These are phyloP conservation scores for Penicillium taxi DNA, from an alignment of 495 filamentous ascomycete genomes.

Conservation along the genomic window DNA sequence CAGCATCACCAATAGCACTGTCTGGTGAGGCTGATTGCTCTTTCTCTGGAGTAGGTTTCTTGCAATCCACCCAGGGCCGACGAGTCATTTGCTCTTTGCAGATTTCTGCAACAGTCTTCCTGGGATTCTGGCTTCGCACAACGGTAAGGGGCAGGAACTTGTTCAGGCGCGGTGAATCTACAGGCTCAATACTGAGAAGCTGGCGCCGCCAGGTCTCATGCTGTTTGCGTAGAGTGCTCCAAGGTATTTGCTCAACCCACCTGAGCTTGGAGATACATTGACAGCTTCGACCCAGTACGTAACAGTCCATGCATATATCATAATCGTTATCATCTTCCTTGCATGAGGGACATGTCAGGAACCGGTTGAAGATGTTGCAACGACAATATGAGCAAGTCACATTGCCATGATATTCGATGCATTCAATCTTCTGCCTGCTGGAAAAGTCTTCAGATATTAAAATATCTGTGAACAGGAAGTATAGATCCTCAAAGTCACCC, in stretches of 20 bases:
- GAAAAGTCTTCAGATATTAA: slow-evolving; percentile 79
- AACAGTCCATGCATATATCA: slow-evolving; percentile 96
- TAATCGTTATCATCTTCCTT: slow-evolving; percentile 64
- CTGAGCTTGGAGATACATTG: slow-evolving; percentile 71
- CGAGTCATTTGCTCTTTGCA: slow-evolving; percentile 77
- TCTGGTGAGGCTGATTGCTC: slow-evolving; percentile 6
- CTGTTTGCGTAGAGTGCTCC: slow-evolving; percentile 65
- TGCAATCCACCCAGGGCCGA: slow-evolving; percentile 58
- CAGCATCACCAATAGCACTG: slow-evolving; percentile 19
- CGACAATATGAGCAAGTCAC: slow-evolving; percentile 94
- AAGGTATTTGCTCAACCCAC: slow-evolving; percentile 90
- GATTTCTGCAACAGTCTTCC: slow-evolving; percentile 76
- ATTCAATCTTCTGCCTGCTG: slow-evolving; percentile 59
- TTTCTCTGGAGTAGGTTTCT: slow-evolving; percentile 28
- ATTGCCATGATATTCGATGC: slow-evolving; percentile 70
- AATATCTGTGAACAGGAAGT: slow-evolving; percentile 65
- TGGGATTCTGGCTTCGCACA: slow-evolving; percentile 52
- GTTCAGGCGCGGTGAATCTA: slow-evolving; percentile 36
- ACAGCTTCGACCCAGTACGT: slow-evolving; percentile 87
- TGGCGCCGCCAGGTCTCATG: slow-evolving; percentile 76
- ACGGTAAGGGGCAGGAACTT: slow-evolving; percentile 54
- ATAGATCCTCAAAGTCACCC: slow-evolving; percentile 72
- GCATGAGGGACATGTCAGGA: slow-evolving; percentile 82
- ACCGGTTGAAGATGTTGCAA: slow-evolving; percentile 95
- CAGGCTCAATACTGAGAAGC: slow-evolving; percentile 59